Evolutionary conservation across 1,284 basidiomycete genomes (phyloP), one percentile per base, ranked within the genome.

Genomic region (Coniophora puteana): DNA sequence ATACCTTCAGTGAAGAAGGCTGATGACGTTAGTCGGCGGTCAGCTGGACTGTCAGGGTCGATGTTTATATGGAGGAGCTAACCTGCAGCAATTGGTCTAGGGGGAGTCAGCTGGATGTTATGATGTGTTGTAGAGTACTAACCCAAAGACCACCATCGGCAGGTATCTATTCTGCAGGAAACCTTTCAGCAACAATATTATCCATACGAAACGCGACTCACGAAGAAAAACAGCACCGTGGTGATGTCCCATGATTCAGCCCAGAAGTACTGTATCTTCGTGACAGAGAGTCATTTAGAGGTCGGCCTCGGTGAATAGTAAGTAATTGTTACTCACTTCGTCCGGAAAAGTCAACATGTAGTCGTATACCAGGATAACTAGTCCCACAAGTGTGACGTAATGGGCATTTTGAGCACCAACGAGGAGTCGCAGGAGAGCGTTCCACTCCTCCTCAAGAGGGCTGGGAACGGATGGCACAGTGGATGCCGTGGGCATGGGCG

Each of bases 241-340:
- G 58, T 51, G 14, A 52, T 26, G 3, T 46, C 44, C 58, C 58
- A 61, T 28, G 37, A 21, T 4, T 56, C 54, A 2, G 44, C 43
- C 58, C 58, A 61, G 44, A 58, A 61, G 39, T 51, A 55, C 20
- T 51, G 36, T 22, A 58, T 36, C 58, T 61, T 22, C 11, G n/a
- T 0, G 23, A 14, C 14, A 16, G 13, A 14, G 17, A 16, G 13
- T 12, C 5, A 13, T 36, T 14, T 8, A 30, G 14, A 2, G 21
- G 18, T 30, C 25, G 45, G 10, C 14, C n/a, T 32, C n/a, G 23
- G 14, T n/a, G 8, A 20, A 4, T n/a, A n/a, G 16, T 11, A 21
- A 24, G 33, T 18, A 25, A 17, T 28, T 4, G 5, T 6, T 21
- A 44, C 50, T 36, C 42, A 58, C 57, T 52, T 59, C 57, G 18